These are phyloP conservation scores for Crotalaria pallida DNA, from an alignment of 306 rosid species.

Conservation along the genomic window DNA sequence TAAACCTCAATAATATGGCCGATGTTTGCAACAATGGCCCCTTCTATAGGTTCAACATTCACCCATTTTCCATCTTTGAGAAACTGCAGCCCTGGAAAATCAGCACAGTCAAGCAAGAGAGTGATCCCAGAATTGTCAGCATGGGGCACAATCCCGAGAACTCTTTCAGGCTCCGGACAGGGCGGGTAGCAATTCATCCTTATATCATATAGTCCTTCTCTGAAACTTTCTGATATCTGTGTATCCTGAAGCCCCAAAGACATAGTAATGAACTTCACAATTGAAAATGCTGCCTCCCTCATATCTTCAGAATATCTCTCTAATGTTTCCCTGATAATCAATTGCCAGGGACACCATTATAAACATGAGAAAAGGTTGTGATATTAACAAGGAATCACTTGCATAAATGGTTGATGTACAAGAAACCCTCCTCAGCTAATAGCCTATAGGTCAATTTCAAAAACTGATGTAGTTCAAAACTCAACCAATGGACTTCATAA, in stretches of 20 bases:
- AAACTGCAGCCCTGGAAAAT: slow-evolving; percentile 38
- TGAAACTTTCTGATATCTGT: slow-evolving; percentile 25
- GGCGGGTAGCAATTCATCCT: slow-evolving; percentile 49
- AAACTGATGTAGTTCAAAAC: neutral
- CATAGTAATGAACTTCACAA: slow-evolving; percentile 36
- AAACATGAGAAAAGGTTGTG: neutral
- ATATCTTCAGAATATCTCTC: slow-evolving; percentile 38
- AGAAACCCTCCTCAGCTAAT: neutral
- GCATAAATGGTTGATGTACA: neutral
- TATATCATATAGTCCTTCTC: slow-evolving; percentile 32
- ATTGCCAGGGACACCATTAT: neutral
- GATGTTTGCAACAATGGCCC: slow-evolving; percentile 38
- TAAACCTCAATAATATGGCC: slow-evolving; percentile 46
- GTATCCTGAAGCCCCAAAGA: slow-evolving; percentile 33
- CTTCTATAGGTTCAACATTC: slow-evolving; percentile 36
- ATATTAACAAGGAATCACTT: neutral
- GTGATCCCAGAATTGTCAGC: slow-evolving; percentile 44
- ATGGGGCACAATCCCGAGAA: slow-evolving; percentile 43
- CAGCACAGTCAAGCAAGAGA: slow-evolving; percentile 37
- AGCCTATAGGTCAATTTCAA: neutral
- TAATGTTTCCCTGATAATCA: slow-evolving; percentile 34
- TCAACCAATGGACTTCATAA: neutral
- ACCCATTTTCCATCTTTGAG: slow-evolving; percentile 41
- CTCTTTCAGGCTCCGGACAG: slow-evolving; percentile 45
- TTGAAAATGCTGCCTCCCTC: slow-evolving; percentile 26